Evolutionary conservation across 305 asterid genomes (phyloP), one percentile per base, ranked within the genome.

Genomic region (Striga hermonthica): DNA sequence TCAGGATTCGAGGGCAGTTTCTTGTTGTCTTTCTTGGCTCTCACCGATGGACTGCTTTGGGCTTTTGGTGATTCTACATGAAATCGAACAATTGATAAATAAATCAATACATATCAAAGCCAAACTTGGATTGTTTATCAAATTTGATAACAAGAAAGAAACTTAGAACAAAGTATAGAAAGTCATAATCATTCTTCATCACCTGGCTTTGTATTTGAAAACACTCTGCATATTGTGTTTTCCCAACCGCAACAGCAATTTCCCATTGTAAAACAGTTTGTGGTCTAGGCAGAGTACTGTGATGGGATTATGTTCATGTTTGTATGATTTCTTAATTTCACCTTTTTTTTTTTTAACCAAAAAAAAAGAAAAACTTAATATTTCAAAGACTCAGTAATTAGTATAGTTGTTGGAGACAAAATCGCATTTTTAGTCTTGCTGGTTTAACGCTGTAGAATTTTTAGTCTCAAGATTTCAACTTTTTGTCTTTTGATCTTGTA

Each of bases 201-300:
- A 85, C 97, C 96, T 68, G 89, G 75, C 76, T 90, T 90, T 35
- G 89, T 74, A 70, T 81, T 87, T 74, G 88, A 81, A 28, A 85
- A 82, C 2, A 85, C 84, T 67, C 83, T 82, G 84, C 77, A 75
- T 49, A 65, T 68, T 47, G 88, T 75, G 61, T 86, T 79, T 38
- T 77, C 80, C 79, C 85, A 73, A 36, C 76, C 71, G 78, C 86
- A 82, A 75, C 81, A 85, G 72, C 91, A 85, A 76, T 87, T 90
- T 28, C 94, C 97, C 97, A 90, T 90, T 66, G 43, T 53, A 35
- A 57, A 40, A 41, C 66, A n/a, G n/a, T n/a, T n/a, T n/a, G n/a
- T n/a, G n/a, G n/a, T n/a, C n/a, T n/a, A n/a, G n/a, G n/a, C n/a
- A n/a, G n/a, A n/a, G n/a, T n/a, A n/a, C n/a, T n/a, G n/a, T n/a